A percentile compares a stretch with the other conserved stretches of the same genome.
These are phyloP conservation scores for Hirschioporus abietinus DNA, from an alignment of 768 basidiomycete genomes.

Conservation along the genomic window DNA sequence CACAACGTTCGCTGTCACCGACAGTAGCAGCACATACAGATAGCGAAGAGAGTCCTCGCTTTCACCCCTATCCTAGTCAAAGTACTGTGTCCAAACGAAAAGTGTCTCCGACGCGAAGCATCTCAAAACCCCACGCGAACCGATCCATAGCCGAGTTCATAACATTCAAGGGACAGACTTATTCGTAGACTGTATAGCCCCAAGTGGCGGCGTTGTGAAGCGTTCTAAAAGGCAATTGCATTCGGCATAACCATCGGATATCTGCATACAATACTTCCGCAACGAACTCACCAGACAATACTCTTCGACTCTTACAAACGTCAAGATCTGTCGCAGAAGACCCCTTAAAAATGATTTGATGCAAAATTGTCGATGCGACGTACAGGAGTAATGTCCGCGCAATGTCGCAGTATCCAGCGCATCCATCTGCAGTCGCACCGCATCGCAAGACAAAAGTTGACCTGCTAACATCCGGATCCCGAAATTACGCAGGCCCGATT, in stretches of 20 bases:
- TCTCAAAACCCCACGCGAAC: neutral
- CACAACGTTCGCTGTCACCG: neutral
- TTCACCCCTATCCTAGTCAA: neutral
- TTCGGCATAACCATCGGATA: neutral
- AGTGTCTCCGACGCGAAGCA: neutral
- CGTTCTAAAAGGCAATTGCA: neutral
- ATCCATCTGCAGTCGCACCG: neutral
- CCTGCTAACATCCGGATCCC: neutral
- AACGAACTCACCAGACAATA: no score
- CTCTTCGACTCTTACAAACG: no score
- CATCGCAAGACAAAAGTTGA: no score
- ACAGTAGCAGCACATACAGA: neutral
- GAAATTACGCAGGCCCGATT: neutral
- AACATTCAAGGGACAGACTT: neutral
- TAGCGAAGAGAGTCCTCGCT: neutral
- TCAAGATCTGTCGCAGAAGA: no score
- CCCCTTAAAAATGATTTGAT: neutral
- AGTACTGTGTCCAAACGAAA: no score
- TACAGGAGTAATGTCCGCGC: neutral
- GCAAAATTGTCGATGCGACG: neutral
- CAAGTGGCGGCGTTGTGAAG: neutral
- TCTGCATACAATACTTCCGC: no score
- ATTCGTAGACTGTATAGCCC: neutral
- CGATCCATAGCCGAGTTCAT: neutral
- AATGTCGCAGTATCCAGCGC: neutral